Evolutionary conservation across 805 yeast species (phyloP), one percentile per base, ranked within the genome.

Genomic region (Starmerella powellii): DNA sequence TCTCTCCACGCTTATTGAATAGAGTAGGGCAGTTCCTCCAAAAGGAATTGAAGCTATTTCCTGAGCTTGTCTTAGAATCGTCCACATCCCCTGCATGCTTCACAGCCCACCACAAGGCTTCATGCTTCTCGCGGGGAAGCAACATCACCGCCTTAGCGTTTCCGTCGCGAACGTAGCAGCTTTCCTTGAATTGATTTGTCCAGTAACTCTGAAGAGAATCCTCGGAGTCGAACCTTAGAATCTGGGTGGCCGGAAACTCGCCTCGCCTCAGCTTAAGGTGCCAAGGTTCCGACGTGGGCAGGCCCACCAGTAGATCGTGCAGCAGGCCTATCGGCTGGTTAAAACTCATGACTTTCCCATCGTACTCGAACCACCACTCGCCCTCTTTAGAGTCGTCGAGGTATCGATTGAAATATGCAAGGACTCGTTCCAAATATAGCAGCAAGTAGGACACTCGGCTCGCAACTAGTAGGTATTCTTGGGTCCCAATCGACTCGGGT

Each of bases 111-210:
- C 87, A 81, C 37, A 85, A 63, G 1, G 56, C 55, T 19, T 64
- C 60, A 0, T 88, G 71, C 39, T 79, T 78, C 1, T 66, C 67
- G 46, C 74, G 76, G 5, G 91, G 73, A 41, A 88, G 62, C 20
- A 68, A 68, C 94, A 88, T 80, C n/a, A 88, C 73, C 2, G 76
- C 70, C 47, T 80, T 84, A 5, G 94, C 70, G n/a, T 74, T 71
- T 0, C 94, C 94, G 49, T 78, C 75, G 29, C 81, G 58, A 0
- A 85, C 73, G 54, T 70, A 84, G 53, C 85, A 76, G 4, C 85
- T 72, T 55, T 88, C 96, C 54, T 91, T 88, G 56, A 85, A 62
- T 45, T 76, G 85, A 56, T 88, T 86, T 46, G 77, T 63, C 78
- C 91, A 78, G 38, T 73, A 68, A 38, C 68, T 71, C 34, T 61